Evolutionary conservation across 2,329 filamentous ascomycete genomes (phyloP).

Genomic region (Colletotrichum cereale): DNA sequence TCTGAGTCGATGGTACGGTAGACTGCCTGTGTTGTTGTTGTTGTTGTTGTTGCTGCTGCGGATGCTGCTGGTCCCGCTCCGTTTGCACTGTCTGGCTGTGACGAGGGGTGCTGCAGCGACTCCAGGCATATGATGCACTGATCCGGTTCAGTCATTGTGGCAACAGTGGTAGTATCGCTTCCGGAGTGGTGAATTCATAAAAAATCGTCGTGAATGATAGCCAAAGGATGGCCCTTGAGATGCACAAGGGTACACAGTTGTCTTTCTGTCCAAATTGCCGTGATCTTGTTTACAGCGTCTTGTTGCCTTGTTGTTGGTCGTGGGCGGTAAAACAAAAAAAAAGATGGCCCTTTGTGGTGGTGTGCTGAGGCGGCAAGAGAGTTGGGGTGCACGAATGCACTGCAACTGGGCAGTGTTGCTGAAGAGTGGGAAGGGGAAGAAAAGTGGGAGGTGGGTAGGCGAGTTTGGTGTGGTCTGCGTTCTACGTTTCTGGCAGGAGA

Average conservation of each 20-base stretch:
- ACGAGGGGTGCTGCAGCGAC: constrained; percentile 60
- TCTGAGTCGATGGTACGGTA: constrained; percentile 34
- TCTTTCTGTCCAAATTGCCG: not conserved
- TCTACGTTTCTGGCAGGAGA: constrained; percentile 23
- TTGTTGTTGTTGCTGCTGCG: too few species aligned
- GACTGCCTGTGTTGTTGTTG: constrained; percentile 42
- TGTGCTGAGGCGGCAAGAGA: constrained; percentile 40
- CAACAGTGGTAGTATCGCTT: constrained; percentile 54
- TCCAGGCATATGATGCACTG: constrained; percentile 80
- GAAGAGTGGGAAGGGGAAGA: constrained; percentile 43
- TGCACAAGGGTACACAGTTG: constrained; percentile 17
- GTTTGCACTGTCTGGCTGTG: constrained; percentile 44
- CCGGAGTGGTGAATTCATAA: constrained; percentile 60
- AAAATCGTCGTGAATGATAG: constrained; percentile 48
- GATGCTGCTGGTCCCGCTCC: constrained; percentile 40
- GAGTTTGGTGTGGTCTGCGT: constrained; percentile 17
- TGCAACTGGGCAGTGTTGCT: constrained; percentile 41
- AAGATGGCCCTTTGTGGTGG: constrained; percentile 12
- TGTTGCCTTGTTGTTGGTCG: constrained; percentile 26
- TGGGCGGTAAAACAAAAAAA: constrained; percentile 8
- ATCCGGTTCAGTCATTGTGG: constrained; percentile 67
- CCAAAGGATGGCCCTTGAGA: constrained; percentile 27
- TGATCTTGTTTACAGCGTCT: not conserved
- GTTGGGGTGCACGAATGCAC: constrained; percentile 34
- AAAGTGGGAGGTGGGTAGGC: constrained; percentile 34